phyloP scores from a whole-genome alignment of 306 rosid genomes.

The Phaseolus lunatus region DNA sequence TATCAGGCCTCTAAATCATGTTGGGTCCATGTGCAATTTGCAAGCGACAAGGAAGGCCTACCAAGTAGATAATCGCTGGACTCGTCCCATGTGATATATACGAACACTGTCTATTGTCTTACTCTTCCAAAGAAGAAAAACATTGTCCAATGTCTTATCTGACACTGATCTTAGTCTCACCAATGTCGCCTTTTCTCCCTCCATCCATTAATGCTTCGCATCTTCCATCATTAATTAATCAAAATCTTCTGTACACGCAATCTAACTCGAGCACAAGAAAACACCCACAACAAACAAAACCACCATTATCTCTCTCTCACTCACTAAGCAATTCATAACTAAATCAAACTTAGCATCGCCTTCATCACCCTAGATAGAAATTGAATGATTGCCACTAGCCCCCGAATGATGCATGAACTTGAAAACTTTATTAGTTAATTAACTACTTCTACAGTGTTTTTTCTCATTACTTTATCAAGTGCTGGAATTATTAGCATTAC shows the following conservation, averaged over 20 bases:
- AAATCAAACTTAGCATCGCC: conserved; percentile 23
- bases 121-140: conserved; percentile 43
- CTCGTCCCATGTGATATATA: conserved; percentile 55
- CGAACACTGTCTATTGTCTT: conserved; percentile 55
- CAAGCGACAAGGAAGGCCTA: conserved; percentile 54
- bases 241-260: conserved; percentile 37
- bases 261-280: conserved; percentile 50
- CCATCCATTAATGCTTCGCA: conserved; percentile 42
- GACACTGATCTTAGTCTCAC: conserved; percentile 42
- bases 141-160: conserved; percentile 49
- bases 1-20: conserved; percentile 40
- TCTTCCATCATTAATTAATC: conserved; percentile 47
- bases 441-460: conserved; percentile 26
- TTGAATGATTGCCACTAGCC: conserved; percentile 40
- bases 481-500: neutral
- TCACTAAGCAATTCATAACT: conserved; percentile 20
- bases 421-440: conserved; percentile 17
- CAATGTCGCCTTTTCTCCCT: conserved; percentile 50
- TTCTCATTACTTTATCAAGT: conserved; percentile 21
- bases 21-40: conserved; percentile 35
- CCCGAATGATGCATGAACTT: conserved; percentile 38
- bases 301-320: conserved; percentile 18
- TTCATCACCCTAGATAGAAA: neutral
- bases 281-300: conserved; percentile 47
- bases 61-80: conserved; percentile 44